Conservation (phyloP, 345 rosid species). For the Aquilaria sinensis region DNA sequence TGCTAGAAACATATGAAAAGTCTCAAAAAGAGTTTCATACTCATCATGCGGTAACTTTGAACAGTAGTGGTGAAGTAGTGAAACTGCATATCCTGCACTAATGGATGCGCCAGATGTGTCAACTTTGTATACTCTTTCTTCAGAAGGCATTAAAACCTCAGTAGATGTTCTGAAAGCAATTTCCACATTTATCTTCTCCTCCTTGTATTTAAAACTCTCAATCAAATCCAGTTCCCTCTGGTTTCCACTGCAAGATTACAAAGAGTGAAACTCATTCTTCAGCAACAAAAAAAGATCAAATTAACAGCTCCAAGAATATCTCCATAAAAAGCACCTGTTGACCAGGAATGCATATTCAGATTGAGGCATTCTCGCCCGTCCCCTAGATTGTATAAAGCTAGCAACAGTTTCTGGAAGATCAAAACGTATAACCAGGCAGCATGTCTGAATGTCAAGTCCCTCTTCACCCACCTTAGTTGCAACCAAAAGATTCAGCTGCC, state of each 20-base stretch:
- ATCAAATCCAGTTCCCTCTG: conserved; percentile 70
- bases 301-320: conserved; percentile 8
- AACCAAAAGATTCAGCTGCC: conserved; percentile 85
- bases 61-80: conserved; percentile 78
- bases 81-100: conserved; percentile 75
- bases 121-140: conserved; percentile 63
- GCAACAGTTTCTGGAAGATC: conserved; percentile 95
- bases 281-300: conserved; percentile 9
- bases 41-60: conserved; percentile 90
- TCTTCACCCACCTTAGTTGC: conserved; percentile 99
- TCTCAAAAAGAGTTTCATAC: conserved; percentile 37
- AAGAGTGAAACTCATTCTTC: conserved; percentile 11
- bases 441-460: conserved; percentile 95
- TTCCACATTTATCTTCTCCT: conserved; percentile 66
- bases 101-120: conserved; percentile 68
- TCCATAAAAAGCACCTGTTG: conserved; percentile 49
- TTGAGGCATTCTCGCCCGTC: conserved; percentile 93
- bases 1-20: conserved; percentile 4
- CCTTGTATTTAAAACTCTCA: conserved; percentile 48
- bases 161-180: conserved; percentile 56
- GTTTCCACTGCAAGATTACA: conserved; percentile 50
- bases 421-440: conserved; percentile 93
- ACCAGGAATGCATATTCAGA: conserved; percentile 96
- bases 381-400: conserved; percentile 98
- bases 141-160: conserved; percentile 36